A percentile compares a stretch with the other conserved stretches of the same genome.
Evolutionary conservation across 192 early-diverging fungal genomes (phyloP).

Genomic region (Coemansia aciculifera): DNA sequence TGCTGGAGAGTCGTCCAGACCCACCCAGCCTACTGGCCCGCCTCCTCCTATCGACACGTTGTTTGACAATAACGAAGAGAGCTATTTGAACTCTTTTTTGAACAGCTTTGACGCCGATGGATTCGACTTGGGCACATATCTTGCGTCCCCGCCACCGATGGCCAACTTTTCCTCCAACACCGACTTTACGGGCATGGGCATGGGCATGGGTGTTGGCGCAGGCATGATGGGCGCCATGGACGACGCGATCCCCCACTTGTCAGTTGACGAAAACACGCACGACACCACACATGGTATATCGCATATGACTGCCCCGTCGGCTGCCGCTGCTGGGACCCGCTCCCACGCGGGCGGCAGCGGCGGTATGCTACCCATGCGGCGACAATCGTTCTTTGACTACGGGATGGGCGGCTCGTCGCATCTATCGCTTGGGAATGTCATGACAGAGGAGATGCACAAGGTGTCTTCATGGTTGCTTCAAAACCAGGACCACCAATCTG

Average conservation of each 20-base stretch:
- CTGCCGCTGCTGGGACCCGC: not conserved
- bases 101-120: constrained; percentile 52
- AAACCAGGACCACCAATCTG: constrained; percentile 32
- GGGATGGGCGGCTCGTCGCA: constrained; percentile 44
- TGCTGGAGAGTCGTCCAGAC: not conserved
- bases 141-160: constrained; percentile 42
- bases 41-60: constrained; percentile 22
- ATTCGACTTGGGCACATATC: constrained; percentile 28
- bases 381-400: constrained; percentile 40
- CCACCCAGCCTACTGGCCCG: not conserved
- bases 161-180: constrained; percentile 34
- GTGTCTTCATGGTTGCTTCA: constrained; percentile 54
- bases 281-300: constrained; percentile 21
- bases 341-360: constrained; percentile 8
- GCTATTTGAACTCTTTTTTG: constrained; percentile 51
- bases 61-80: constrained; percentile 51
- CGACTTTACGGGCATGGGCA: constrained; percentile 43
- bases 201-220: constrained; percentile 52
- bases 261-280: constrained; percentile 30
- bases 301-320: constrained; percentile 10
- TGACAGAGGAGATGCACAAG: constrained; percentile 49
- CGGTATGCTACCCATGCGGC: constrained; percentile 31
- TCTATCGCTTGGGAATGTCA: constrained; percentile 46
- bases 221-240: constrained; percentile 53
- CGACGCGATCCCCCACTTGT: constrained; percentile 51